Evolutionary conservation across 2,329 filamentous ascomycete genomes (phyloP).

Genomic region (Diaporthe aspalathi): DNA sequence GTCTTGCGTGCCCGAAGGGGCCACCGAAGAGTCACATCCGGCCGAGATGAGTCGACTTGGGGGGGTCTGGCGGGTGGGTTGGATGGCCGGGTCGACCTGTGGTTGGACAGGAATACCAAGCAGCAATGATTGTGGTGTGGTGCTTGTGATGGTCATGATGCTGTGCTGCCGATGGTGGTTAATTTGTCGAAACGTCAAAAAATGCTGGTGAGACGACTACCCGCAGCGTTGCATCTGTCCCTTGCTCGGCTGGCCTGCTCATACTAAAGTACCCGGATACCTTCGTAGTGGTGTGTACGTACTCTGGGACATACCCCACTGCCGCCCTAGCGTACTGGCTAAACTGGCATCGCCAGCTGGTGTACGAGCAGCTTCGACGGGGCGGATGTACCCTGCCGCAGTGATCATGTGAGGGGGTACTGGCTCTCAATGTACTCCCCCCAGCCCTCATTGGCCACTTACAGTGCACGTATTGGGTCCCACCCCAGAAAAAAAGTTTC

Average conservation of each 20-base stretch:
- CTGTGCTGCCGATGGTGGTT: neutral
- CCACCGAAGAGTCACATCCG: slow-evolving; percentile 30
- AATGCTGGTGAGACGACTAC: slow-evolving; percentile 12
- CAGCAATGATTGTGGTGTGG: neutral
- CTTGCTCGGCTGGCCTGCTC: neutral
- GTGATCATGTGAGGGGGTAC: neutral
- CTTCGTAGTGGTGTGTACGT: neutral
- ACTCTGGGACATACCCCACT: neutral
- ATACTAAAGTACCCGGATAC: neutral
- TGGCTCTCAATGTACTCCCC: neutral
- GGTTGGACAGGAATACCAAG: slow-evolving; percentile 8
- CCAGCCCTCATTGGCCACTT: slow-evolving; percentile 34
- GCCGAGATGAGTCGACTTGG: slow-evolving; percentile 31
- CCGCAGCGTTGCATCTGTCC: neutral
- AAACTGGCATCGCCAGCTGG: neutral
- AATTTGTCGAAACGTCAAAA: neutral
- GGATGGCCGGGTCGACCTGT: slow-evolving; percentile 23
- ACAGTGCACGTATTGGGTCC: neutral
- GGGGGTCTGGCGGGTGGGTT: slow-evolving; percentile 18
- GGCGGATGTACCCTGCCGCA: neutral
- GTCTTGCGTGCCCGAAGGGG: neutral
- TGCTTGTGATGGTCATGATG: neutral
- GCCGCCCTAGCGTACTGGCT: neutral
- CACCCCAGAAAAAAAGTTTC: slow-evolving; percentile 38
- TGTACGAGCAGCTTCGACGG: neutral